Base-by-base conservation (phyloP, 2,329 filamentous ascomycete species). In the Fusarium pseudonygamai region DNA sequence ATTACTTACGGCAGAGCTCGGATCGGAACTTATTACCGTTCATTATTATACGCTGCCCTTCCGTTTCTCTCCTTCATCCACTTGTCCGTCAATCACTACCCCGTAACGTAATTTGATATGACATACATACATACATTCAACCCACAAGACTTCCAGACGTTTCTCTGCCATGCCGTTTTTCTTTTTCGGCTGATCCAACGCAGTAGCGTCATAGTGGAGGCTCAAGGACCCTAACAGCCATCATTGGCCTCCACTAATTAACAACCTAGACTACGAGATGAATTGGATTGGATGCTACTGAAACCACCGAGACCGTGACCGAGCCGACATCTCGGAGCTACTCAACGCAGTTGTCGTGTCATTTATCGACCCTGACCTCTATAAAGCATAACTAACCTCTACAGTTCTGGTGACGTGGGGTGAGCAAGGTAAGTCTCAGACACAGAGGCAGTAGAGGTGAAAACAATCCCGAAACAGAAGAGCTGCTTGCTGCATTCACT, bases 161-260 rank as follows among this genome's bases (percentile, higher is more conserved):
- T 70, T 69, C 70, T 39, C 37, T 28, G 50, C 24, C 20, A 6
- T 55, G 26, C 22, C 53, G 28, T 63, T 55, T 46, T 45, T 53
- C 53, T n/a, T 63, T 58, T 45, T 47, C 37, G 32, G 53, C 59
- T 72, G 64, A 73, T 64, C 71, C 43, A 59, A 59, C 39, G 34
- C 46, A 16, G 24, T 47, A 68, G 49, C 71, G 71, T 72, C 71
- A 73, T 73, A 73, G 71, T 72, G 71, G 71, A 73, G 67, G 70
- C 49, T 59, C 32, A 30, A 67, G 63, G 42, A 39, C 65, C 62
- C 63, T 26, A 39, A 47, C 30, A 36, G 49, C 53, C 64, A 71
- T 67, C 53, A 52, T 45, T 69, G 24, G 24, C 58, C 64, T 62
- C 65, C 67, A 64, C 67, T 49, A 18, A 40, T 40, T 47, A 16